Percentiles rank a stretch among this genome's conserved stretches.
These are phyloP conservation scores for Puccinia brachypodii DNA, from an alignment of 1,284 basidiomycete species.

Conservation along the genomic window DNA sequence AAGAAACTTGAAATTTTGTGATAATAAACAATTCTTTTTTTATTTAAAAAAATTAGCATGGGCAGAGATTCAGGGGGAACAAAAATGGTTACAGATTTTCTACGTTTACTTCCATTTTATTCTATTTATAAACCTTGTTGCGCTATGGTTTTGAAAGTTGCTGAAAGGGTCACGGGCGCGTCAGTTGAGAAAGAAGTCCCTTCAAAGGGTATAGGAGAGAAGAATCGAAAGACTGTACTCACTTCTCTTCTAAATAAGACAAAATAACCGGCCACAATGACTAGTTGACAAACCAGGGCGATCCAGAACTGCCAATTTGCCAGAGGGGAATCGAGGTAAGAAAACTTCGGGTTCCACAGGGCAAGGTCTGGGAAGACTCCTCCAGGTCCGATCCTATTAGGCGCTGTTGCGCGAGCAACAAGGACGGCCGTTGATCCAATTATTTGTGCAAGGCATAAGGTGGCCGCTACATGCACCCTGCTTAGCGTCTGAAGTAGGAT, in stretches of 20 bases:
- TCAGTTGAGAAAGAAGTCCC: background rate
- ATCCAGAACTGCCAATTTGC: slow-evolving; percentile 74
- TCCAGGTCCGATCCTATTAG: slow-evolving; percentile 75
- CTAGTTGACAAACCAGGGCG: slow-evolving; percentile 72
- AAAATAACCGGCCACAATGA: slow-evolving; percentile 86
- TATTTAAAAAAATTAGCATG: background rate
- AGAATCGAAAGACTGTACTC: background rate
- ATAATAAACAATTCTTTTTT: background rate
- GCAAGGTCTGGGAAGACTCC: slow-evolving; percentile 88
- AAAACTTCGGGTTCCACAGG: slow-evolving; percentile 67
- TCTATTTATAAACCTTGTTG: background rate
- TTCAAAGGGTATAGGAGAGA: background rate
- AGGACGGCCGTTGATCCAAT: slow-evolving; percentile 69
- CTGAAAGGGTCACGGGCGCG: background rate
- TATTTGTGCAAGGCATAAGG: slow-evolving; percentile 76
- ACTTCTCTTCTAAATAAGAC: slow-evolving; percentile 85
- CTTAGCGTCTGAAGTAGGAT: slow-evolving; percentile 89
- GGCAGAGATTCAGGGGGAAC: background rate
- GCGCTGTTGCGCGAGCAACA: slow-evolving; percentile 79
- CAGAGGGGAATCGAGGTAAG: slow-evolving; percentile 32
- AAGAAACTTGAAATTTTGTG: background rate
- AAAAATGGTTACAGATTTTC: background rate
- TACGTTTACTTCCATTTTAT: background rate
- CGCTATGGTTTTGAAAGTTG: slow-evolving; percentile 44
- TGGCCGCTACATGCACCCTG: slow-evolving; percentile 85